Conservation (phyloP, 2,329 filamentous ascomycete genomes). For the Aspergillus ruber region DNA sequence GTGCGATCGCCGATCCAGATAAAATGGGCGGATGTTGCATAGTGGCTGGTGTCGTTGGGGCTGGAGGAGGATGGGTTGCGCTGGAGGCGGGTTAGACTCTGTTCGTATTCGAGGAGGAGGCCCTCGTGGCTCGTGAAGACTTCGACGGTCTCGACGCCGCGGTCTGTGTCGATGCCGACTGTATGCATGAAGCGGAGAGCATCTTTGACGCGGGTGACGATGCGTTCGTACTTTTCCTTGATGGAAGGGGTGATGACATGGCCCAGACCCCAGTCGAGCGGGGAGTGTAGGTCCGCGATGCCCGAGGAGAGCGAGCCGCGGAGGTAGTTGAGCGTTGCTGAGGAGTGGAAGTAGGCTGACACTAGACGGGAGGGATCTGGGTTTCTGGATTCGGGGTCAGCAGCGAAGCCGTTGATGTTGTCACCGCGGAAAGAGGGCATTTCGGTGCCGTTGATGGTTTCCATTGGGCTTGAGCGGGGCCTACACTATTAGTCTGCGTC, state of each 20-base stretch:
- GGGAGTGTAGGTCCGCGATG: slow-evolving; percentile 87
- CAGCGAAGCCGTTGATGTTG: slow-evolving; percentile 80
- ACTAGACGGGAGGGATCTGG: slow-evolving; percentile 81
- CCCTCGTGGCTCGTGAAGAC: slow-evolving; percentile 95
- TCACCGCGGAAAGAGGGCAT: slow-evolving; percentile 91
- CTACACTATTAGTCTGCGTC: slow-evolving; percentile 12
- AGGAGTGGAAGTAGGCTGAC: slow-evolving; percentile 90
- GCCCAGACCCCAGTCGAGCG: slow-evolving; percentile 89
- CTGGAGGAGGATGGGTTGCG: slow-evolving; percentile 48
- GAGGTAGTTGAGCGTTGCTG: slow-evolving; percentile 89
- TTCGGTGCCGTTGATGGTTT: slow-evolving; percentile 70
- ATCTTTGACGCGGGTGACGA: slow-evolving; percentile 81
- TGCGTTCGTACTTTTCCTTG: slow-evolving; percentile 77
- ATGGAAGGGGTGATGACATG: slow-evolving; percentile 80
- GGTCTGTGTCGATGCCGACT: slow-evolving; percentile 79
- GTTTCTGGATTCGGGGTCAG: slow-evolving; percentile 60
- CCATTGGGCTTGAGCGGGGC: slow-evolving; percentile 80
- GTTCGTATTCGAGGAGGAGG: slow-evolving; percentile 88
- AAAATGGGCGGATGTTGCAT: slow-evolving; percentile 93
- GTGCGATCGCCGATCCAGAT: slow-evolving; percentile 98
- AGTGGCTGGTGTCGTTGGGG: slow-evolving; percentile 58
- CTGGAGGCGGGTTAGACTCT: slow-evolving; percentile 72
- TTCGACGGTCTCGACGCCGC: slow-evolving; percentile 83
- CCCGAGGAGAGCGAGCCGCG: slow-evolving; percentile 76
- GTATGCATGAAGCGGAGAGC: slow-evolving; percentile 91